Evolutionary conservation across 176 grass and related monocot species (phyloP).

Genomic region (Oryza longistaminata): DNA sequence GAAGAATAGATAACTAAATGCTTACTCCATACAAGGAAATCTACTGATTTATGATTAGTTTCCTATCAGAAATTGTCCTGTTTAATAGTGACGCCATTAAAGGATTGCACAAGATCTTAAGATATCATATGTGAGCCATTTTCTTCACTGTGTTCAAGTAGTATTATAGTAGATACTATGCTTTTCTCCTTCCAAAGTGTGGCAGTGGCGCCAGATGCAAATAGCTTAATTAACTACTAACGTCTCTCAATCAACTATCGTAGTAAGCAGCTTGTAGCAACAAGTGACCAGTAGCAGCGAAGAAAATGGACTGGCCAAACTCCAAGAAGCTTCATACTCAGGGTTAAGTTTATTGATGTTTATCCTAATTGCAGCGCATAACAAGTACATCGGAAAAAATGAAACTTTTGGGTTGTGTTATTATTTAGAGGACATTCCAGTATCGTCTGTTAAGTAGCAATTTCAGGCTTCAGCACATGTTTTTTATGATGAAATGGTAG

Average conservation of each 20-base stretch:
- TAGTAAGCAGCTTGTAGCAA: neutral
- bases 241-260: neutral
- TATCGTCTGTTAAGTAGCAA: neutral
- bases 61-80: neutral
- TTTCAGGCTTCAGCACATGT: conserved; percentile 4
- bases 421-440: neutral
- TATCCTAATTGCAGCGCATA: neutral
- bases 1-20: neutral
- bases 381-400: neutral
- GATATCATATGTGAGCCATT: no score
- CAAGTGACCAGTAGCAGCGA: neutral
- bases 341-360: neutral
- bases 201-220: neutral
- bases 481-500: neutral
- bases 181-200: neutral
- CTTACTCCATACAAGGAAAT: neutral
- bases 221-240: neutral
- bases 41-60: neutral
- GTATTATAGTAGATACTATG: neutral
- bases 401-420: neutral
- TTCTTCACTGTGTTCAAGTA: neutral
- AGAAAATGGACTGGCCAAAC: neutral
- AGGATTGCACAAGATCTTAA: neutral
- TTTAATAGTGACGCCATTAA: neutral
- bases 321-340: neutral